phyloP scores from a whole-genome alignment of 2,329 filamentous ascomycete species.

The Xylaria arbuscula region DNA sequence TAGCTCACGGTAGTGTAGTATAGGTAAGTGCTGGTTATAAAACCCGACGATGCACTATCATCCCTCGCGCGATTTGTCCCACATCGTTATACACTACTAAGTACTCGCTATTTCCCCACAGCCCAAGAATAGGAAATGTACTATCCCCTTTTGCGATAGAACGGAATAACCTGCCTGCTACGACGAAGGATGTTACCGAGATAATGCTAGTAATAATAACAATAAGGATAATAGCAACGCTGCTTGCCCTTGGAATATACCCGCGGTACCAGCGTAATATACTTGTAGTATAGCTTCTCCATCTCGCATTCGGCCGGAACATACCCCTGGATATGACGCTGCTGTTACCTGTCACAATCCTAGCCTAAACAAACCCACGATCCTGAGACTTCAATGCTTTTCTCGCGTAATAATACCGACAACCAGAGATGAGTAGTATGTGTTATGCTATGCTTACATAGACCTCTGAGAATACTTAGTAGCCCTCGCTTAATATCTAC shows the following conservation, averaged over 20 bases:
- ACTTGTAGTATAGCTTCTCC: neutral
- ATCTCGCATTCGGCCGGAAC: conserved; percentile 31
- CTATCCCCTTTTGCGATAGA: conserved; percentile 20
- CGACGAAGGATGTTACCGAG: conserved; percentile 17
- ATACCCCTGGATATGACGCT: conserved; percentile 30
- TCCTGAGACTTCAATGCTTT: conserved; percentile 22
- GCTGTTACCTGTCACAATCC: conserved; percentile 26
- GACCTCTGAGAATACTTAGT: neutral
- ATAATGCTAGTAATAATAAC: conserved; percentile 7
- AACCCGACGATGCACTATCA: conserved; percentile 23
- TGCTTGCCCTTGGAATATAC: conserved; percentile 4
- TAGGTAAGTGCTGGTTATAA: conserved; percentile 15
- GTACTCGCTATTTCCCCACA: conserved; percentile 28
- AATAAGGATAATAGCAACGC: conserved; percentile 9
- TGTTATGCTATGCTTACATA: conserved; percentile 22
- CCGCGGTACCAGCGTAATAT: neutral
- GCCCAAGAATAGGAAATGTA: conserved; percentile 38
- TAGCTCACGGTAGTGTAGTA: conserved; percentile 23
- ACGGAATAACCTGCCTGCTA: neutral
- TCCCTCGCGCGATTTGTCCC: conserved; percentile 34
- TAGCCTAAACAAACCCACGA: conserved; percentile 32
- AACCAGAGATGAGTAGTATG: conserved; percentile 17
- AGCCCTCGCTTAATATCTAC: conserved; percentile 31
- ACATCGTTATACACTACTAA: conserved; percentile 9
- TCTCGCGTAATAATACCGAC: conserved; percentile 27